phyloP scores from a whole-genome alignment of 2,329 filamentous ascomycete genomes.

The Fusarium miscanthi region DNA sequence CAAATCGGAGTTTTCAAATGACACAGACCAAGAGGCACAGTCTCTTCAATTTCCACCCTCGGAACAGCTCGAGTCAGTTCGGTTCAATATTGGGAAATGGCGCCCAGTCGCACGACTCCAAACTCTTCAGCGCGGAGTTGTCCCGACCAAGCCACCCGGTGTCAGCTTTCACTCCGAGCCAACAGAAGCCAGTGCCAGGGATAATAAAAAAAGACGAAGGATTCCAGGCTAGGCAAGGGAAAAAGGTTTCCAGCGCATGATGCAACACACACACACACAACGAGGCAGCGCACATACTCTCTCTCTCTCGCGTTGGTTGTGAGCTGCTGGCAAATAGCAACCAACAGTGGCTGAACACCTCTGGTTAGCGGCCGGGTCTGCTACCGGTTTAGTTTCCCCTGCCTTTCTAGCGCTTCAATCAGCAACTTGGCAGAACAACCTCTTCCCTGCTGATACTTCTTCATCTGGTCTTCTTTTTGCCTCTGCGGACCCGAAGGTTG shows the following conservation, averaged over 20 bases:
- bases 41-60: background rate
- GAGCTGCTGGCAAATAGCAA: background rate
- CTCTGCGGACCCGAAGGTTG: background rate
- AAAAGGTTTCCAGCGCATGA: slow-evolving; percentile 3
- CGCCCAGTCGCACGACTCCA: background rate
- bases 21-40: background rate
- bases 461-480: background rate
- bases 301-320: background rate
- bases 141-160: slow-evolving; percentile 7
- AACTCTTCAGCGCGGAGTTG: background rate
- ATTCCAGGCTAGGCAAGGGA: background rate
- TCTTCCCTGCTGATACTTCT: background rate
- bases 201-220: background rate
- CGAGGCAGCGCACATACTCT: background rate
- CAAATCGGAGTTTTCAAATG: background rate
- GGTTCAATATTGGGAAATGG: background rate
- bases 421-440: slow-evolving; percentile 1
- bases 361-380: background rate
- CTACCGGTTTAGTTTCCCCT: slow-evolving; percentile 1
- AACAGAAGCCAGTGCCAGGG: background rate
- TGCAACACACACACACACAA: background rate
- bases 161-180: slow-evolving; percentile 1
- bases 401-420: slow-evolving; percentile 13
- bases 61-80: background rate
- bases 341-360: background rate